Evolutionary conservation across 805 yeast species (phyloP).

Genomic region (Ogataea philodendri): DNA sequence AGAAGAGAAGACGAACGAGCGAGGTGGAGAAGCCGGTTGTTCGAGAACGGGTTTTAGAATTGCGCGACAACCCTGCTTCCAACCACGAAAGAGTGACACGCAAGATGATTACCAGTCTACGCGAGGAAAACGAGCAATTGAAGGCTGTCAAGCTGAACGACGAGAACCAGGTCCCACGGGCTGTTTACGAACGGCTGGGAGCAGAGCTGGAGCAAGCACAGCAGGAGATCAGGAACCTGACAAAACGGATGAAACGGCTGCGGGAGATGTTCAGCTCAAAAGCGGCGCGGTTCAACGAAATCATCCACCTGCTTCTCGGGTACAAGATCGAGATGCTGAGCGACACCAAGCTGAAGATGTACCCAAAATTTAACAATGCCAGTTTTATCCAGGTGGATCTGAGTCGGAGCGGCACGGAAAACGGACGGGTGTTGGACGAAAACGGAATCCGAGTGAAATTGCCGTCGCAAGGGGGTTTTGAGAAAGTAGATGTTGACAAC

Average conservation of each 20-base stretch:
- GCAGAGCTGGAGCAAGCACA: slow-evolving; percentile 51
- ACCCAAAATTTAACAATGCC: slow-evolving; percentile 20
- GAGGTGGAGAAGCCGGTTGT: not conserved
- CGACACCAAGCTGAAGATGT: slow-evolving; percentile 54
- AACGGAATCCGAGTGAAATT: slow-evolving; percentile 16
- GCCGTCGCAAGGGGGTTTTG: slow-evolving; percentile 47
- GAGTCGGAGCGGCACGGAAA: slow-evolving; percentile 10
- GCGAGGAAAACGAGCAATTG: slow-evolving; percentile 59
- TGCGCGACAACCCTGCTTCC: slow-evolving; percentile 63
- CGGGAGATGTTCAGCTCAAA: slow-evolving; percentile 60
- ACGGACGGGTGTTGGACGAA: slow-evolving; percentile 8
- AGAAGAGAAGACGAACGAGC: not conserved
- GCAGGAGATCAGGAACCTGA: slow-evolving; percentile 44
- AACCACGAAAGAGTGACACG: slow-evolving; percentile 61
- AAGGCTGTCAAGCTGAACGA: slow-evolving; percentile 25
- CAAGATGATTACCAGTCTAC: slow-evolving; percentile 47
- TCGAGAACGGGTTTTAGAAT: slow-evolving; percentile 46
- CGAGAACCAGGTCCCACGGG: not conserved
- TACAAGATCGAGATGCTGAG: slow-evolving; percentile 66
- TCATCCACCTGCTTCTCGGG: slow-evolving; percentile 68
- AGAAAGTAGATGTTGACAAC: slow-evolving; percentile 50
- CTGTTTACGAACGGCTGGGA: slow-evolving; percentile 54
- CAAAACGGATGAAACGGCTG: slow-evolving; percentile 52
- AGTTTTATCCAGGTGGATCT: slow-evolving; percentile 26
- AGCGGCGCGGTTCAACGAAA: slow-evolving; percentile 67